phyloP scores from a whole-genome alignment of 1,284 basidiomycete genomes.

The Trametes hirsuta region DNA sequence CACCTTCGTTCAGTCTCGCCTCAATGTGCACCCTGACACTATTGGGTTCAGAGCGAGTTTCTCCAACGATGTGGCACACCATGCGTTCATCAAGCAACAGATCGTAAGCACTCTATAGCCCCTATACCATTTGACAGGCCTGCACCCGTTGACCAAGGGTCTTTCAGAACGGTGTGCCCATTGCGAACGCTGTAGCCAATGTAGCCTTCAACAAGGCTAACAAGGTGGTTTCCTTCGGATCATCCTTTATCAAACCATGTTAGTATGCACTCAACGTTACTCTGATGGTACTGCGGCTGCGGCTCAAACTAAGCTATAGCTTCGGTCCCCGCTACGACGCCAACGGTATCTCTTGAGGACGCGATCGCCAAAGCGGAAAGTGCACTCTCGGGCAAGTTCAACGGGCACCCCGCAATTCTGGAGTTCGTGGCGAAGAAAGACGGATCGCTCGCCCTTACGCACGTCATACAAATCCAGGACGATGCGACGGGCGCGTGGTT shows the following conservation, averaged over 20 bases:
- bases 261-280: conserved; percentile 24
- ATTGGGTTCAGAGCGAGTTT: conserved; percentile 33
- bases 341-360: conserved; percentile 40
- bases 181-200: conserved; percentile 51
- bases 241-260: conserved; percentile 52
- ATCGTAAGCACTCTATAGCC: conserved; percentile 17
- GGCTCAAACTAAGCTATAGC: not conserved
- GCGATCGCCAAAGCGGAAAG: conserved; percentile 46
- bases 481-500: conserved; percentile 57
- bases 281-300: not conserved
- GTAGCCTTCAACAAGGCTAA: conserved; percentile 43
- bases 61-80: conserved; percentile 34
- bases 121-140: too few relatives aligned
- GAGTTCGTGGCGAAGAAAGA: conserved; percentile 51
- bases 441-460: conserved; percentile 50
- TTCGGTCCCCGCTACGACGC: conserved; percentile 44
- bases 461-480: conserved; percentile 63
- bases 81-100: conserved; percentile 44
- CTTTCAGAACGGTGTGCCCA: conserved; percentile 40
- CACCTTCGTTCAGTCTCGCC: conserved; percentile 34
- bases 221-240: conserved; percentile 50
- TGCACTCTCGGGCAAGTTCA: conserved; percentile 45
- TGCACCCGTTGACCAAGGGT: too few relatives aligned
- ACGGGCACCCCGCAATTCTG: conserved; percentile 45
- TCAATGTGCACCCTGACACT: conserved; percentile 27